These are phyloP conservation scores for Elsinoe necatrix DNA, from an alignment of 2,329 filamentous ascomycete species.

Conservation along the genomic window DNA sequence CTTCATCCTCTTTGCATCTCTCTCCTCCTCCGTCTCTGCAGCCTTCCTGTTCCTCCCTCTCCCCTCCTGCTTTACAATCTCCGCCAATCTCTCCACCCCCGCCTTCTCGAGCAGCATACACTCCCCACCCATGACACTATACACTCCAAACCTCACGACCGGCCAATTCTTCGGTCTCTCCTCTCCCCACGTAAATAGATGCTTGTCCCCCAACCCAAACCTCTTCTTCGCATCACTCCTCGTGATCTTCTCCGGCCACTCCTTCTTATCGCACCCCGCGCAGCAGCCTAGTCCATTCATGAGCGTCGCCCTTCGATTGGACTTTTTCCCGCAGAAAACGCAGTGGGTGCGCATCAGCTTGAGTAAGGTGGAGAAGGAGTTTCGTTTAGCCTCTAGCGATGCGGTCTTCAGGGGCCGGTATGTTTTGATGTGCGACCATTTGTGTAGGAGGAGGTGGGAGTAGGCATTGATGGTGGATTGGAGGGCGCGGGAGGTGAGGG, in stretches of 20 bases:
- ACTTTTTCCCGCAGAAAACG: slow-evolving; percentile 27
- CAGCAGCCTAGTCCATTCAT: slow-evolving; percentile 27
- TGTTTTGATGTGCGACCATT: slow-evolving; percentile 23
- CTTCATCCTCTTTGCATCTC: slow-evolving; percentile 17
- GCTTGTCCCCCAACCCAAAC: slow-evolving; percentile 22
- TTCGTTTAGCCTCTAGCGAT: slow-evolving; percentile 4
- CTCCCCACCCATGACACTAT: slow-evolving; percentile 18
- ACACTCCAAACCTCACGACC: slow-evolving; percentile 22
- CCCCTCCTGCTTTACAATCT: slow-evolving; percentile 21
- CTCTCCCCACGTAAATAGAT: slow-evolving; percentile 19
- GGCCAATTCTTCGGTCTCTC: slow-evolving; percentile 15
- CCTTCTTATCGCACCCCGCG: slow-evolving; percentile 22
- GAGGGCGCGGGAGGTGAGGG: slow-evolving; percentile 22
- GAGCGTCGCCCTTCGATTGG: slow-evolving; percentile 23
- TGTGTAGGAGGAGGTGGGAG: slow-evolving; percentile 23
- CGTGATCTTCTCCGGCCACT: slow-evolving; percentile 28
- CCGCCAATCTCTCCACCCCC: slow-evolving; percentile 23
- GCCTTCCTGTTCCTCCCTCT: slow-evolving; percentile 18
- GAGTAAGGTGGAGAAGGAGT: slow-evolving; percentile 19
- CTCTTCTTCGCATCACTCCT: slow-evolving; percentile 23
- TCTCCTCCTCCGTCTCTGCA: slow-evolving; percentile 9
- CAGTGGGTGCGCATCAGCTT: slow-evolving; percentile 24
- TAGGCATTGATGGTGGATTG: slow-evolving; percentile 23
- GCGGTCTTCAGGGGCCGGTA: slow-evolving; percentile 18
- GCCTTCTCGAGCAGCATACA: slow-evolving; percentile 25